A percentile compares a stretch with the other conserved stretches of the same genome.
phyloP scores from a whole-genome alignment of 148 eudicot species.

The Persicaria tinctoria region DNA sequence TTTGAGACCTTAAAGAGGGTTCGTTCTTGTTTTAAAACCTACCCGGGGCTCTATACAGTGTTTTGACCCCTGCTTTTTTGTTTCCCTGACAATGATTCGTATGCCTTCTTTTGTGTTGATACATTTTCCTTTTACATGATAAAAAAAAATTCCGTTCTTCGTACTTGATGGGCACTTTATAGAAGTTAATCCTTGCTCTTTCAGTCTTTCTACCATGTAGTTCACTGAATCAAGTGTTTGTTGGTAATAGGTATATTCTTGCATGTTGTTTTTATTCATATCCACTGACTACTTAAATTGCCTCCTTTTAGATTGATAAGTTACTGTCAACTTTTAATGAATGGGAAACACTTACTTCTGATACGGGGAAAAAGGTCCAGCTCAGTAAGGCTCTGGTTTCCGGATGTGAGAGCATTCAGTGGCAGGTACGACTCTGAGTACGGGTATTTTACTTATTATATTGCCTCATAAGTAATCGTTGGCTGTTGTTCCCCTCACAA shows the following conservation, averaged over 20 bases:
- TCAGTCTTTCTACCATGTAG: not conserved
- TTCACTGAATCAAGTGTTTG: not conserved
- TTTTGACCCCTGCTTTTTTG: not conserved
- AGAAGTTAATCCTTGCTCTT: not conserved
- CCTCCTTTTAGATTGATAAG: slow-evolving; percentile 61
- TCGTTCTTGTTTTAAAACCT: not conserved
- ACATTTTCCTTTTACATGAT: not conserved
- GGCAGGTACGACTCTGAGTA: slow-evolving; percentile 59
- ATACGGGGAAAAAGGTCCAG: slow-evolving; percentile 37
- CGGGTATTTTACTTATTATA: not conserved
- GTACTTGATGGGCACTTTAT: slow-evolving; percentile 1
- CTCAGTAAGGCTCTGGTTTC: slow-evolving; percentile 46
- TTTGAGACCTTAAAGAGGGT: not conserved
- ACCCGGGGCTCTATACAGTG: not conserved
- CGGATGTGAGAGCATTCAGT: slow-evolving; percentile 77
- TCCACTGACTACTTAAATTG: not conserved
- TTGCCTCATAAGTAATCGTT: not conserved
- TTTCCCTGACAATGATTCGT: not conserved
- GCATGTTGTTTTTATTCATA: slow-evolving; percentile 1
- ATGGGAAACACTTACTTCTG: slow-evolving; percentile 55
- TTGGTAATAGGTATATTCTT: not conserved
- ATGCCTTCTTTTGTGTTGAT: not conserved
- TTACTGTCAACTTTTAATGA: slow-evolving; percentile 55
- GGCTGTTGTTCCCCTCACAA: not conserved
- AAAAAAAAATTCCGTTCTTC: not conserved